A percentile compares a stretch with the other conserved stretches of the same genome.
Conservation (phyloP, 139 green algal genomes). For the Chlamydomonas asymmetrica region DNA sequence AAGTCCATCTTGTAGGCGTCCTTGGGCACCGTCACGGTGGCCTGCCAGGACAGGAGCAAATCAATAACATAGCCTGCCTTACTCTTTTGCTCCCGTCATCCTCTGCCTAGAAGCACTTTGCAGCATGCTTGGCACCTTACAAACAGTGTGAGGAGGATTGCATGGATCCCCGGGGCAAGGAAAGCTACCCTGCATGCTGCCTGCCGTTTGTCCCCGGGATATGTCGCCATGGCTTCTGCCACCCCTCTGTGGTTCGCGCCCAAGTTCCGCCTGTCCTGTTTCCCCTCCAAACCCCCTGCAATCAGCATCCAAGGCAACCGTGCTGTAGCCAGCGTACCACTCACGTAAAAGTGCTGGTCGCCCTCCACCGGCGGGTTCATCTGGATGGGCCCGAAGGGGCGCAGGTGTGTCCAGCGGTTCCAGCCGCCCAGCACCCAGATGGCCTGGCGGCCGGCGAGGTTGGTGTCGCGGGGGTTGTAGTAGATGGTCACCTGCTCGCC, state of each 20-base stretch:
- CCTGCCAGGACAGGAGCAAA: constrained; percentile 26
- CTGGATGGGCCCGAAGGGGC: constrained; percentile 51
- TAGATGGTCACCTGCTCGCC: constrained; percentile 79
- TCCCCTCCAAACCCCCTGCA: constrained; percentile 16
- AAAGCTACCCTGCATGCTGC: no score
- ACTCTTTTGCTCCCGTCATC: no score
- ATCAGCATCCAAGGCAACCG: background rate
- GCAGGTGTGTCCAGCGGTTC: constrained; percentile 82
- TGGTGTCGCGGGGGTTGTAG: constrained; percentile 91
- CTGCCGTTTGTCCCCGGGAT: no score
- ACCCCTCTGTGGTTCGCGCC: no score
- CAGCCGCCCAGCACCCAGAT: constrained; percentile 84
- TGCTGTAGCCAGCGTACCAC: no score
- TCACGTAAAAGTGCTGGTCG: constrained; percentile 49
- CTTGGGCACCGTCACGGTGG: constrained; percentile 63
- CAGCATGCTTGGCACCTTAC: no score
- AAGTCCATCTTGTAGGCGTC: constrained; percentile 94
- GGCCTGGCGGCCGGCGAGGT: constrained; percentile 76
- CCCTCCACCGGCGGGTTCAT: constrained; percentile 57
- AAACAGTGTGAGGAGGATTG: no score
- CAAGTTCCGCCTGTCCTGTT: no score
- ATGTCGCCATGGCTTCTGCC: no score
- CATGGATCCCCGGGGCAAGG: no score
- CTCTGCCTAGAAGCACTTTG: no score
- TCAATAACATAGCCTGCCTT: no score